Conservation (phyloP, 2,329 filamentous ascomycete genomes). For the Pezicula rhizophila region DNA sequence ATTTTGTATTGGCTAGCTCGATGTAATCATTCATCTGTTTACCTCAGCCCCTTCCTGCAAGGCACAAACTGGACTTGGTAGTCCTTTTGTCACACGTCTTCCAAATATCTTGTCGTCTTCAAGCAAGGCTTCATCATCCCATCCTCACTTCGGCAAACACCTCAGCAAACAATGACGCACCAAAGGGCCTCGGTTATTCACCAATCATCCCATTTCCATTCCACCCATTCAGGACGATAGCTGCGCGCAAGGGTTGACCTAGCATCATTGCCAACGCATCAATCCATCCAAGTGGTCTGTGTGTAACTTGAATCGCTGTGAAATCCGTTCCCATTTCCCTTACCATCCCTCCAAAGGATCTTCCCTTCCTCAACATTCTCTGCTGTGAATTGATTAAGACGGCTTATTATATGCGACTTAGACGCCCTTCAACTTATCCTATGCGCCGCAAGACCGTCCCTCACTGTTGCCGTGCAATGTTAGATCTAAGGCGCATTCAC, state of each 20-base stretch:
- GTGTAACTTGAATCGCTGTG: slow-evolving; percentile 13
- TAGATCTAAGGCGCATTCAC: no score
- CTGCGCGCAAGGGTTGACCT: slow-evolving; percentile 12
- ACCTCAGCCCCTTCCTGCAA: no score
- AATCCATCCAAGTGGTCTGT: slow-evolving; percentile 18
- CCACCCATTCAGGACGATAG: neutral
- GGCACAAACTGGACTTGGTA: no score
- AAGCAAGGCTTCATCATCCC: no score
- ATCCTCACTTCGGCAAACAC: no score
- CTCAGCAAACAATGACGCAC: neutral
- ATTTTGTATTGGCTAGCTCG: no score
- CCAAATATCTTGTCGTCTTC: no score
- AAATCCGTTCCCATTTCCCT: slow-evolving; percentile 6
- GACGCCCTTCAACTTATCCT: neutral
- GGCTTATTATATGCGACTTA: neutral
- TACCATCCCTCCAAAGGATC: neutral
- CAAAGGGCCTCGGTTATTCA: neutral
- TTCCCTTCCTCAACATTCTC: neutral
- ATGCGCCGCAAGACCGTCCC: neutral
- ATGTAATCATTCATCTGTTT: no score
- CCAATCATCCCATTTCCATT: neutral
- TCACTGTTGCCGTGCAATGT: no score
- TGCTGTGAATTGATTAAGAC: neutral
- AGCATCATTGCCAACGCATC: slow-evolving; percentile 23
- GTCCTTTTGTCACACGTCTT: no score